A percentile compares a stretch with the other conserved stretches of the same genome.
phyloP scores from a whole-genome alignment of 805 yeast species.

The Danielia reshetovae region DNA sequence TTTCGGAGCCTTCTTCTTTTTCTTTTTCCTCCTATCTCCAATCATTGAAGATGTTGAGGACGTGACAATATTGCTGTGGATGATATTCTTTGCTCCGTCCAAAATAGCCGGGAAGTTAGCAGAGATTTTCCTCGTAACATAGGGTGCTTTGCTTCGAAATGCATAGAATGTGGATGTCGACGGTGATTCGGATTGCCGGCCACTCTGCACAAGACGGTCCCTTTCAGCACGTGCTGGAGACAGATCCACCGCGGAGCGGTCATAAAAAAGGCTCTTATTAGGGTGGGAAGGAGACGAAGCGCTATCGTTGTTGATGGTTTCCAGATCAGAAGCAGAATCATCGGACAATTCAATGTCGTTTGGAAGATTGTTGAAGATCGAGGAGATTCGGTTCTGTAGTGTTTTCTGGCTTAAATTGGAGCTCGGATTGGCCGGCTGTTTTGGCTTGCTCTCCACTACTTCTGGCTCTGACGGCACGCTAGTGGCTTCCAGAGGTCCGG shows the following conservation, averaged over 20 bases:
- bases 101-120: conserved; percentile 32
- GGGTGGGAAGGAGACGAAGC: background rate
- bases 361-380: conserved; percentile 43
- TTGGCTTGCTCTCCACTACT: conserved; percentile 1
- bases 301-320: conserved; percentile 23
- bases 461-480: background rate
- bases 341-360: conserved; percentile 45
- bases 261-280: background rate
- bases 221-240: background rate
- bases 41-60: conserved; percentile 32
- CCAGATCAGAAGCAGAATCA: conserved; percentile 42
- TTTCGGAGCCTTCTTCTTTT: conserved; percentile 26
- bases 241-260: background rate
- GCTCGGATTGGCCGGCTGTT: conserved; percentile 6
- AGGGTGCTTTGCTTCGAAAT: conserved; percentile 17
- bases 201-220: background rate
- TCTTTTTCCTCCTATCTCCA: conserved; percentile 12
- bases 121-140: conserved; percentile 22
- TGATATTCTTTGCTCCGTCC: conserved; percentile 36
- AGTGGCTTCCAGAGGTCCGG: background rate
- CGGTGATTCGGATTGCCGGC: conserved; percentile 13
- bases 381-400: conserved; percentile 31
- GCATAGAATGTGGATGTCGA: conserved; percentile 25
- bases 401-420: conserved; percentile 14
- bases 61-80: conserved; percentile 26